Conservation (phyloP, 1,139 yeast genomes). For the Taphrina flavorubra region DNA sequence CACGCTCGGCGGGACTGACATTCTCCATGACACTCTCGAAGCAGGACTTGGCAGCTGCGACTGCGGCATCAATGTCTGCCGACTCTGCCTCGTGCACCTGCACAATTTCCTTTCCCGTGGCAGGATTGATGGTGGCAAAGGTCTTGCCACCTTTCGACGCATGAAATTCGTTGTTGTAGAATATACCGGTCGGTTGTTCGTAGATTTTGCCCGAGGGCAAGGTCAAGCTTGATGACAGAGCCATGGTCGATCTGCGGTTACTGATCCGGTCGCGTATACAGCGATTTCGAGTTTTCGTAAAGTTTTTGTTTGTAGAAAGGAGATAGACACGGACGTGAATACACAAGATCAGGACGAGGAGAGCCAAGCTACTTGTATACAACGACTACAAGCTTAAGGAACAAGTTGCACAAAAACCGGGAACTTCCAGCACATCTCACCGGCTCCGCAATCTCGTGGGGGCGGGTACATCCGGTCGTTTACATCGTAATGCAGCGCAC, state of each 20-base stretch:
- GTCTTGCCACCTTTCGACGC: constrained; percentile 67
- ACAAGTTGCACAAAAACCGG: too few species aligned
- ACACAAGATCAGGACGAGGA: too few species aligned
- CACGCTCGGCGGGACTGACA: constrained; percentile 57
- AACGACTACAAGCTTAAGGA: too few species aligned
- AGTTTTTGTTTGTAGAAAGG: too few species aligned
- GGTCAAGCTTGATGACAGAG: constrained; percentile 47
- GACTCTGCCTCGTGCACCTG: constrained; percentile 73
- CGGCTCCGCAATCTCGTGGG: background rate
- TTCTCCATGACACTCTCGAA: constrained; percentile 52
- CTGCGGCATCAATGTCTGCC: constrained; percentile 78
- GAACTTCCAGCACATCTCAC: background rate
- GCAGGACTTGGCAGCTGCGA: constrained; percentile 67
- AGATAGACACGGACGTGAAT: too few species aligned
- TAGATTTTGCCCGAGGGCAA: constrained; percentile 63
- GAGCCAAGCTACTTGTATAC: too few species aligned
- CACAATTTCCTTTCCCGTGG: constrained; percentile 70
- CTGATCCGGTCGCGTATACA: background rate
- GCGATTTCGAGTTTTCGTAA: too few species aligned
- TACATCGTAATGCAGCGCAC: background rate
- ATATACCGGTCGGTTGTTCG: constrained; percentile 77
- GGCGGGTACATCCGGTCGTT: constrained; percentile 1
- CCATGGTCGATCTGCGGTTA: background rate
- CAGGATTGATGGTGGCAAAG: constrained; percentile 58
- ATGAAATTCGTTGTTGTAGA: constrained; percentile 74